These are phyloP conservation scores for Sphaerobolus stellatus DNA, from an alignment of 1,284 basidiomycete genomes.

Conservation along the genomic window DNA sequence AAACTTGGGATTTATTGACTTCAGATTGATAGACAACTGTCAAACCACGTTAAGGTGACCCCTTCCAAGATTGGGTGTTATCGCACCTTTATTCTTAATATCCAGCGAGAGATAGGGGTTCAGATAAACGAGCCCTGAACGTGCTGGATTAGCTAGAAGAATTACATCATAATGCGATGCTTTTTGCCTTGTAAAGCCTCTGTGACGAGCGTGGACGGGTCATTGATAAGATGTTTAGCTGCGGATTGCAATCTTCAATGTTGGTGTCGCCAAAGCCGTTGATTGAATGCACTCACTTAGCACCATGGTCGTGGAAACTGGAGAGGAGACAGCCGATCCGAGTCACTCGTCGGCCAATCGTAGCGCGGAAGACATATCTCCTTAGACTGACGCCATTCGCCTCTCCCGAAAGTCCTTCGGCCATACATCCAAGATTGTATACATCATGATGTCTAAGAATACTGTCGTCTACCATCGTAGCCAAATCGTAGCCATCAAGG, in stretches of 20 bases:
- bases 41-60: background rate
- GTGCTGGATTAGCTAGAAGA: background rate
- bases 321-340: too few relatives aligned
- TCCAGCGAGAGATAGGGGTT: conserved; percentile 76
- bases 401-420: too few relatives aligned
- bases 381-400: too few relatives aligned
- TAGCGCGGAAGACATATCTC: too few relatives aligned
- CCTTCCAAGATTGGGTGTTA: background rate
- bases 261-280: background rate
- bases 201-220: conserved; percentile 65
- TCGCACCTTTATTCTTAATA: conserved; percentile 58
- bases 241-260: background rate
- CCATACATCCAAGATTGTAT: too few relatives aligned
- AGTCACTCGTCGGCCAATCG: too few relatives aligned
- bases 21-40: conserved; percentile 63
- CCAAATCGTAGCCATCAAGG: too few relatives aligned
- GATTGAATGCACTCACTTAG: background rate
- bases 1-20: conserved; percentile 66
- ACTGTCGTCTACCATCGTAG: too few relatives aligned
- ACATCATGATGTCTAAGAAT: too few relatives aligned
- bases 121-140: conserved; percentile 50
- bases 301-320: background rate
- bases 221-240: conserved; percentile 78
- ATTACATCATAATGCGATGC: background rate
- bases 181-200: conserved; percentile 73